phyloP scores from a whole-genome alignment of 2,329 filamentous ascomycete genomes.

The Clonostachys rhizophaga region DNA sequence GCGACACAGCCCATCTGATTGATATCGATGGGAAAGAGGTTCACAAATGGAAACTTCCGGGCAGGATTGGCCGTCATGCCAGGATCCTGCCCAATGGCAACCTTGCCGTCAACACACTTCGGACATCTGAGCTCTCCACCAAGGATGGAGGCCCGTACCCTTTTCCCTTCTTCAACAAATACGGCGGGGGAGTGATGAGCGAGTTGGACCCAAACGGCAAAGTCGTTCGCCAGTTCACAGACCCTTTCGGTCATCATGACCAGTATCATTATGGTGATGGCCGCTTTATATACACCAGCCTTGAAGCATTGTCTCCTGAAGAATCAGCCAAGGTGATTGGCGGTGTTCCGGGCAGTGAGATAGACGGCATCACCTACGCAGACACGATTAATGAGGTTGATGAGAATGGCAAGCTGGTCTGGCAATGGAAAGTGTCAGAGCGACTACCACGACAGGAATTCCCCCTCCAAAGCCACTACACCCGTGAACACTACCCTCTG shows the following conservation, averaged over 20 bases:
- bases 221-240: constrained; percentile 15
- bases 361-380: constrained; percentile 17
- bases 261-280: constrained; percentile 19
- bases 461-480: constrained; percentile 19
- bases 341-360: constrained; percentile 14
- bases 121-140: constrained; percentile 6
- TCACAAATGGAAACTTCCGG: constrained; percentile 19
- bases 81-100: constrained; percentile 17
- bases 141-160: constrained; percentile 12
- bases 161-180: constrained; percentile 21
- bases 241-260: constrained; percentile 18
- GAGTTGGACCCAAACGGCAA: constrained; percentile 15
- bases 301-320: constrained; percentile 15
- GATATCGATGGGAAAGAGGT: constrained; percentile 19
- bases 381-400: constrained; percentile 21
- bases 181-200: constrained; percentile 19
- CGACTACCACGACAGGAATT: constrained; percentile 14
- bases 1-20: constrained; percentile 13
- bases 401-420: constrained; percentile 10
- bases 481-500: constrained; percentile 19
- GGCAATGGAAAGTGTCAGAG: constrained; percentile 21
- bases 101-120: constrained; percentile 19
- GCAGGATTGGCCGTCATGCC: constrained; percentile 17
- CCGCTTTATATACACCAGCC: constrained; percentile 14
- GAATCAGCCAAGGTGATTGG: constrained; percentile 17